Evolutionary conservation across 768 basidiomycete genomes (phyloP), one percentile per base, ranked within the genome.

Genomic region (Kwoniella sp.): DNA sequence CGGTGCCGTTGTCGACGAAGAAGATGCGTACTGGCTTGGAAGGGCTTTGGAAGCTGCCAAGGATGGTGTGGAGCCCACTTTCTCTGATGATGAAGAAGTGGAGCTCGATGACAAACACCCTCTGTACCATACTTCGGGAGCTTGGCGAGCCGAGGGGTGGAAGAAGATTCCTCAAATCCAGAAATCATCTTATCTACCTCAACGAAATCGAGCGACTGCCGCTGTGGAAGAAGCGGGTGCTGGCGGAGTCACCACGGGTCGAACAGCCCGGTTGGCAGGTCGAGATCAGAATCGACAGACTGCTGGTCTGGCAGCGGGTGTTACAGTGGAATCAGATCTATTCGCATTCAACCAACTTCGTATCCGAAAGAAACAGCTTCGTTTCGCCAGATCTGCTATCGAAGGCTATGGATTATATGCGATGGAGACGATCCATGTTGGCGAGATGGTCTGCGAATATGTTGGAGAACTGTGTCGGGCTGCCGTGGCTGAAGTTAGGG

Each of bases 371-470:
- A 99, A 99, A 82, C 93, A 95, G 72, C 85, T 99, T 36, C 88
- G 92, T 33, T 99, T 99, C 73, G 90, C 92, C 3, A 84, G 92
- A 46, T 93, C 91, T 25, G 92, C 93, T 19, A 99, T 99, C 63
- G 95, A 99, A 76, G 94, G 95, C 72, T 99, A 95, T 90, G 96
- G 96, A 3, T 78, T 99, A 74, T 99, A 97, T 78, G 94, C 96
- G 29, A 90, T 96, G 90, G 96, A 99, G 83, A 86, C 87, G 74
- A 97, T 99, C 69, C 86, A 89, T 6, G 83, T 86, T 37, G 92
- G 92, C 3, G 96, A 99, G 82, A 97, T 99, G 93, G 95, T 99
- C 29, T 97, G 98, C 80, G 96, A 99, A 82, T 99, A 99, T 75
- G 96, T 99, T 7, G 96, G 96, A 21, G 96, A 99, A 84, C 85